Conservation (phyloP, 2,329 filamentous ascomycete species). For the Hymenoscyphus infarciens region DNA sequence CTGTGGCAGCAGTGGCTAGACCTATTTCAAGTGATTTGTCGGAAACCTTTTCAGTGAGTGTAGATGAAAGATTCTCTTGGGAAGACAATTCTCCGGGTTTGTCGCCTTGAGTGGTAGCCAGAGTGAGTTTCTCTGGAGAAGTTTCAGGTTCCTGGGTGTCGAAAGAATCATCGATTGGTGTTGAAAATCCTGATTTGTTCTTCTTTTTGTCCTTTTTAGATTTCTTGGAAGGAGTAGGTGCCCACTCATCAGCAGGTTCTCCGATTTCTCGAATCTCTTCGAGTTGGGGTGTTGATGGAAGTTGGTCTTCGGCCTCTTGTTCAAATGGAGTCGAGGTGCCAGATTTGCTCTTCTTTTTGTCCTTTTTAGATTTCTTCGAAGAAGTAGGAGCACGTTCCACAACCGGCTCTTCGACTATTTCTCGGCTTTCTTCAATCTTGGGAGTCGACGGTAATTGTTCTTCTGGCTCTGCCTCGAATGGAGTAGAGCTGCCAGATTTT, state of each 20-base stretch:
- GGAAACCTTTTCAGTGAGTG: neutral
- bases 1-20: neutral
- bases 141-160: neutral
- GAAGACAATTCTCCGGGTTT: too few relatives aligned
- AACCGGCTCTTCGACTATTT: neutral
- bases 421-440: neutral
- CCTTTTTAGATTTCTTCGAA: slow-evolving; percentile 13
- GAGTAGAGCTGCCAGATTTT: neutral
- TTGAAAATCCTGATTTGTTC: slow-evolving; percentile 19
- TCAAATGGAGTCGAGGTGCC: slow-evolving; percentile 9
- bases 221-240: slow-evolving; percentile 12
- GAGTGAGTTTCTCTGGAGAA: neutral
- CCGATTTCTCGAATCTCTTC: neutral
- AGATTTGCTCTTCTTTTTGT: slow-evolving; percentile 14
- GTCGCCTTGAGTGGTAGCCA: neutral
- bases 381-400: slow-evolving; percentile 3
- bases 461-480: neutral
- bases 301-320: neutral
- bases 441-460: neutral
- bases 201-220: slow-evolving; percentile 26
- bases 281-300: neutral
- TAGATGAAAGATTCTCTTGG: too few relatives aligned
- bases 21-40: neutral
- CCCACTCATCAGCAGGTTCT: slow-evolving; percentile 3
- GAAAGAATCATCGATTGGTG: slow-evolving; percentile 1